Conservation (phyloP, 169 alveolate species). For the Cryptosporidium andersoni region DNA sequence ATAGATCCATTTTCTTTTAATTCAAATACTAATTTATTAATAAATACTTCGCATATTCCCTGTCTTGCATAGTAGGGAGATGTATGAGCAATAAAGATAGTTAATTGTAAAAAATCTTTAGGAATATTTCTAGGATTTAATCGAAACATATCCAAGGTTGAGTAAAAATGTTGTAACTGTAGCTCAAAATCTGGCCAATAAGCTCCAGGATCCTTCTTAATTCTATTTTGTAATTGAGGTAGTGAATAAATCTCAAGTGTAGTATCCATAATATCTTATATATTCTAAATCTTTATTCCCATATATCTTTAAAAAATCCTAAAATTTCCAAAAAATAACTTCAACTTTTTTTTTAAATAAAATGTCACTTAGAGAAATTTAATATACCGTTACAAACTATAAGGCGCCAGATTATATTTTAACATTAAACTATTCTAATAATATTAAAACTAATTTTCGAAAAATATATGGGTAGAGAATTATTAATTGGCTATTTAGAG, state of each 20-base stretch:
- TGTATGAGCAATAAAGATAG: constrained; percentile 76
- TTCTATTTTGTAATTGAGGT: constrained; percentile 71
- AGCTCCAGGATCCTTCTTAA: constrained; percentile 75
- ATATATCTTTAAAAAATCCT: not conserved
- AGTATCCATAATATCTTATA: not conserved
- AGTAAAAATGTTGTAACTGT: constrained; percentile 71
- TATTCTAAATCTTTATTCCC: not conserved
- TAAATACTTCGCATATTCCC: constrained; percentile 50
- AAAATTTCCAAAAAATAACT: not conserved
- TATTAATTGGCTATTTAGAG: constrained; percentile 52
- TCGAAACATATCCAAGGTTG: constrained; percentile 69
- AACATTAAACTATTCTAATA: not conserved
- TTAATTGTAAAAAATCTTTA: constrained; percentile 70
- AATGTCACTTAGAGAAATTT: not conserved
- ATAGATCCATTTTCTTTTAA: constrained; percentile 37
- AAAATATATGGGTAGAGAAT: not conserved
- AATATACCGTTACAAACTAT: not conserved
- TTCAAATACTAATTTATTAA: constrained; percentile 29
- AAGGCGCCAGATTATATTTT: not conserved
- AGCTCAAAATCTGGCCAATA: constrained; percentile 72
- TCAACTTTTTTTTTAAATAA: not conserved
- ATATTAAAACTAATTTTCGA: not conserved
- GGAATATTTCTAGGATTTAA: constrained; percentile 72
- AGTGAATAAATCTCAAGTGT: constrained; percentile 41
- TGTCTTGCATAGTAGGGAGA: constrained; percentile 34